These are phyloP conservation scores for Ilex aquifolium DNA, from an alignment of 257 asterid species.

Conservation along the genomic window DNA sequence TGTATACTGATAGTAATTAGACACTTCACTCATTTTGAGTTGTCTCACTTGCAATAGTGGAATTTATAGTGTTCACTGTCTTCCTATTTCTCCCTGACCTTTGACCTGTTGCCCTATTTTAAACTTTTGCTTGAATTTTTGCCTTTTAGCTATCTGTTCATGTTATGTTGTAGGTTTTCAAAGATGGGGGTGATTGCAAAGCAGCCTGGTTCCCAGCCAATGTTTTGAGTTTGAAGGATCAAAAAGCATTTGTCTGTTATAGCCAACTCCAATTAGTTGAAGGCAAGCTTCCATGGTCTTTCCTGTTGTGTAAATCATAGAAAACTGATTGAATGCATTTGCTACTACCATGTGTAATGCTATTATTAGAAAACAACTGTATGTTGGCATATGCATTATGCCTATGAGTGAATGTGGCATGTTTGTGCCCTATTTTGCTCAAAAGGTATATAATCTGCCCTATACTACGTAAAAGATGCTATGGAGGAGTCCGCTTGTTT, in stretches of 20 bases:
- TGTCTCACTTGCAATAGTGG: background rate
- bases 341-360: too few species aligned
- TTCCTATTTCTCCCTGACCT: too few species aligned
- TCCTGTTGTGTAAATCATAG: background rate
- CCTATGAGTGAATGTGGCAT: too few species aligned
- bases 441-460: too few species aligned
- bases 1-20: slow-evolving; percentile 13
- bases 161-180: slow-evolving; percentile 57
- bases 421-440: too few species aligned
- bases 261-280: slow-evolving; percentile 49
- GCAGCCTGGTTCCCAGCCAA: slow-evolving; percentile 79
- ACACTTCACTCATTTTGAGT: too few species aligned
- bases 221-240: slow-evolving; percentile 58
- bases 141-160: background rate
- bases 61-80: too few species aligned
- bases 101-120: background rate
- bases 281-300: slow-evolving; percentile 44
- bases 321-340: too few species aligned
- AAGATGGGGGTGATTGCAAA: slow-evolving; percentile 52
- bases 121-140: background rate
- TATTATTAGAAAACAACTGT: too few species aligned
- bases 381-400: too few species aligned
- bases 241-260: slow-evolving; percentile 68
- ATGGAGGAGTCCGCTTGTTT: too few species aligned
- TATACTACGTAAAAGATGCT: too few species aligned